A percentile compares a stretch with the other conserved stretches of the same genome.
These are phyloP conservation scores for Chaetomium tenue DNA, from an alignment of 495 filamentous ascomycete genomes.

Conservation along the genomic window DNA sequence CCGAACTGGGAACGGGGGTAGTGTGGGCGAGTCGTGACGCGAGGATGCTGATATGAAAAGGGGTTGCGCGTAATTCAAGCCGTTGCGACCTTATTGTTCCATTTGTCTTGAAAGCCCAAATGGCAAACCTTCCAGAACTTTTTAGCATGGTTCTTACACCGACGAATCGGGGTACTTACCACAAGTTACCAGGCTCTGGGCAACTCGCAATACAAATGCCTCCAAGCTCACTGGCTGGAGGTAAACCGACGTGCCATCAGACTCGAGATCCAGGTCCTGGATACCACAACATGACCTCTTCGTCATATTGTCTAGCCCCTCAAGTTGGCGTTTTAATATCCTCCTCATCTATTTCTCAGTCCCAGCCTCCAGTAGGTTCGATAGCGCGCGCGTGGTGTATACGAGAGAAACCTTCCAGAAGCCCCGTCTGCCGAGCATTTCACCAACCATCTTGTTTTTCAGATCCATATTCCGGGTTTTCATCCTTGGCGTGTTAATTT, in stretches of 20 bases:
- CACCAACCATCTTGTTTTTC: neutral
- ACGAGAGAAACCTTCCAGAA: constrained; percentile 22
- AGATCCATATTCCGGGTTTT: constrained; percentile 35
- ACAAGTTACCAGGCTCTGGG: constrained; percentile 1
- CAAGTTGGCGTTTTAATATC: constrained; percentile 14
- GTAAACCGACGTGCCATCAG: neutral
- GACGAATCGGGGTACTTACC: constrained; percentile 6
- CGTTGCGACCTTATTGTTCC: constrained; percentile 22
- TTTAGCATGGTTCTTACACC: neutral
- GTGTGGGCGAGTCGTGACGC: neutral
- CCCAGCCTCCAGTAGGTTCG: neutral
- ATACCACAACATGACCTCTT: constrained; percentile 13
- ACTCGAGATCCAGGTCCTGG: neutral
- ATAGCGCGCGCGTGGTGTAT: neutral
- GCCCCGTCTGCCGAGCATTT: neutral
- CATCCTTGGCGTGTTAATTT: constrained; percentile 30
- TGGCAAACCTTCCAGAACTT: neutral
- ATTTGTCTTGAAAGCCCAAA: neutral
- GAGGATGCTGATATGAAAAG: constrained; percentile 3
- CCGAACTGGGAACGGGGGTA: constrained; percentile 22
- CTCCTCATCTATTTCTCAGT: constrained; percentile 6
- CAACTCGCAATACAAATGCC: constrained; percentile 7
- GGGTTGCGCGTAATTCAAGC: constrained; percentile 7
- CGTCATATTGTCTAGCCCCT: neutral
- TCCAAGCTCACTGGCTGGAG: neutral